phyloP scores from a whole-genome alignment of 352 stramenopile species.

The Thraustochytrium sp. region DNA sequence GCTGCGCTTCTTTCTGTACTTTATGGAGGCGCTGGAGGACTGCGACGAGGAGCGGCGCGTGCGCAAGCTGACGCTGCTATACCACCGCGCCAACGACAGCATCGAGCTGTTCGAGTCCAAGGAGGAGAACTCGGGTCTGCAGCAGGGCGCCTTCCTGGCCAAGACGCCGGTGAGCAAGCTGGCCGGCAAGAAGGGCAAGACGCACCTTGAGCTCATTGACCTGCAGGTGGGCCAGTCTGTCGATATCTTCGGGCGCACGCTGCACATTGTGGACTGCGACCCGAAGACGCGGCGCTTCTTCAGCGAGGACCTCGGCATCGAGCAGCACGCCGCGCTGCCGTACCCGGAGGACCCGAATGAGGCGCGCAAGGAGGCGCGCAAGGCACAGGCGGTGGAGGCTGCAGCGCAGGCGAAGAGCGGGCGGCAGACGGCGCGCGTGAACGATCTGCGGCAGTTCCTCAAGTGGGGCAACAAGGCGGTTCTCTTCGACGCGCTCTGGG shows the following conservation, averaged over 20 bases:
- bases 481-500: constrained; percentile 73
- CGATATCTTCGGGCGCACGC: constrained; percentile 65
- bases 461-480: constrained; percentile 75
- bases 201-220: constrained; percentile 62
- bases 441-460: constrained; percentile 67
- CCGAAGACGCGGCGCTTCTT: constrained; percentile 60
- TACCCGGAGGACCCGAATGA: neutral
- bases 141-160: constrained; percentile 75
- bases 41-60: constrained; percentile 66
- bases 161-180: constrained; percentile 19
- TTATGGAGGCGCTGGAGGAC: constrained; percentile 70
- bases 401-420: constrained; percentile 43
- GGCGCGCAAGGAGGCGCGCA: constrained; percentile 67
- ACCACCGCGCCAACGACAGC: constrained; percentile 67
- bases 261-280: constrained; percentile 81
- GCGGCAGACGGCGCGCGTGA: constrained; percentile 58
- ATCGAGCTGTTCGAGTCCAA: constrained; percentile 77
- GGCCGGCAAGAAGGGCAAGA: constrained; percentile 52
- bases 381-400: constrained; percentile 65
- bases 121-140: constrained; percentile 70
- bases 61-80: constrained; percentile 69
- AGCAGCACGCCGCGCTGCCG: constrained; percentile 39
- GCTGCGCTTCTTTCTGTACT: constrained; percentile 75
- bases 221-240: constrained; percentile 68
- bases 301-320: constrained; percentile 64